These are phyloP conservation scores for Kalanchoe fedtschenkoi DNA, from an alignment of 164 flowering plant species.

Conservation along the genomic window DNA sequence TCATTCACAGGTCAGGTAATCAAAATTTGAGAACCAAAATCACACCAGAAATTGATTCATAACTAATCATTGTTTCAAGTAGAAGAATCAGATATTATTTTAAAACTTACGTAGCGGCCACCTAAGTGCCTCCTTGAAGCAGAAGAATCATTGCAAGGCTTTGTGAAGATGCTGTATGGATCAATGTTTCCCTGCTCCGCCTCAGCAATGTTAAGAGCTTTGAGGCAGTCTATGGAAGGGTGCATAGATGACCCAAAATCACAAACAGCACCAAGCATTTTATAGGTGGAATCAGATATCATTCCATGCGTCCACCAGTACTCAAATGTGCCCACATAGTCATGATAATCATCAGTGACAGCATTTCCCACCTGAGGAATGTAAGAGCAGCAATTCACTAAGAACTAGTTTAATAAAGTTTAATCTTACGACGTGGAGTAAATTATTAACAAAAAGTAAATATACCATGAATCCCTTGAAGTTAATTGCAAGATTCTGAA, in stretches of 20 bases:
- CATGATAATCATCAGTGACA: conserved; percentile 88
- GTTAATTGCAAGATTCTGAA: conserved; percentile 53
- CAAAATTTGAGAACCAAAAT: neutral
- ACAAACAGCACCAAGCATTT: conserved; percentile 35
- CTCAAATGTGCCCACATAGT: conserved; percentile 85
- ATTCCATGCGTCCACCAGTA: conserved; percentile 98
- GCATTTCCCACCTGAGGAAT: conserved; percentile 84
- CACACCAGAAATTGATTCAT: neutral
- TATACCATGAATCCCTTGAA: conserved; percentile 89
- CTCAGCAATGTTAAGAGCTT: conserved; percentile 43
- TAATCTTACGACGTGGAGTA: neutral
- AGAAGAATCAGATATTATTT: neutral
- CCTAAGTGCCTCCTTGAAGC: conserved; percentile 40
- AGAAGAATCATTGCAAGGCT: conserved; percentile 53
- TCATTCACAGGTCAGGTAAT: too few relatives aligned
- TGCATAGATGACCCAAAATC: conserved; percentile 50
- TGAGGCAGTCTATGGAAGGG: conserved; percentile 61
- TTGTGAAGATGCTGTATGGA: conserved; percentile 82
- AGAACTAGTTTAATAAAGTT: neutral
- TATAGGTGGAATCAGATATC: conserved; percentile 85
- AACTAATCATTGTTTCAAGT: neutral
- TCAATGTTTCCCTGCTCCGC: conserved; percentile 79
- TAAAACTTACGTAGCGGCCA: conserved; percentile 74
- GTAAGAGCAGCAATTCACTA: neutral
- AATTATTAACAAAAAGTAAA: neutral